Percentiles rank a stretch among this genome's conserved stretches.
Evolutionary conservation across 192 early-diverging fungal species (phyloP).

Genomic region (Coemansia sp.): DNA sequence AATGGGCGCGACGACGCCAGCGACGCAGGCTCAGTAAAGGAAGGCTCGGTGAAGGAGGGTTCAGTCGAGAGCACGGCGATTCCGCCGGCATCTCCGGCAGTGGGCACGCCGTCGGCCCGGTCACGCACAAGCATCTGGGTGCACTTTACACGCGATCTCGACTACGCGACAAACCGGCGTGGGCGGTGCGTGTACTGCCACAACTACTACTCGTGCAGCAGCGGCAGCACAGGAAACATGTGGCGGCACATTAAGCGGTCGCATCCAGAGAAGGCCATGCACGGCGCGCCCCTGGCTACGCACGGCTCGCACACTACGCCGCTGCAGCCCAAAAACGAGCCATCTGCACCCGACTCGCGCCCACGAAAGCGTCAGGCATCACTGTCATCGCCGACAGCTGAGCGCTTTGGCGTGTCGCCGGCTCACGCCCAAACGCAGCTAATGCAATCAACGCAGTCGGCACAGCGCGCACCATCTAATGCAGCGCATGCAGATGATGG

Average conservation of each 20-base stretch:
- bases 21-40: conserved; percentile 36
- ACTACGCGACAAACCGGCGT: conserved; percentile 55
- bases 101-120: conserved; percentile 31
- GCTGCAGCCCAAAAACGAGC: conserved; percentile 21
- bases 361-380: conserved; percentile 54
- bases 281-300: conserved; percentile 46
- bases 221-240: conserved; percentile 56
- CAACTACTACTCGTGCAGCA: conserved; percentile 57
- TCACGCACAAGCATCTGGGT: conserved; percentile 55
- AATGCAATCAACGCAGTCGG: conserved; percentile 3
- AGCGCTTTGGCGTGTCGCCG: conserved; percentile 18
- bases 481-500: conserved; percentile 8
- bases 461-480: conserved; percentile 12
- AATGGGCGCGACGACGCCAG: conserved; percentile 38
- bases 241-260: conserved; percentile 57
- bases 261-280: conserved; percentile 51
- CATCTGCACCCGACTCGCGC: conserved; percentile 9
- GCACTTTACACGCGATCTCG: conserved; percentile 52
- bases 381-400: conserved; percentile 39
- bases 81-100: conserved; percentile 36
- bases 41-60: conserved; percentile 38
- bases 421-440: background rate
- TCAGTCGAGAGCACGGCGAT: conserved; percentile 44
- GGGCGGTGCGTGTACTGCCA: conserved; percentile 57
- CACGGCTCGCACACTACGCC: conserved; percentile 26